Base-by-base conservation (phyloP, 176 grass and related monocot species). In the Juncus inflexus region DNA sequence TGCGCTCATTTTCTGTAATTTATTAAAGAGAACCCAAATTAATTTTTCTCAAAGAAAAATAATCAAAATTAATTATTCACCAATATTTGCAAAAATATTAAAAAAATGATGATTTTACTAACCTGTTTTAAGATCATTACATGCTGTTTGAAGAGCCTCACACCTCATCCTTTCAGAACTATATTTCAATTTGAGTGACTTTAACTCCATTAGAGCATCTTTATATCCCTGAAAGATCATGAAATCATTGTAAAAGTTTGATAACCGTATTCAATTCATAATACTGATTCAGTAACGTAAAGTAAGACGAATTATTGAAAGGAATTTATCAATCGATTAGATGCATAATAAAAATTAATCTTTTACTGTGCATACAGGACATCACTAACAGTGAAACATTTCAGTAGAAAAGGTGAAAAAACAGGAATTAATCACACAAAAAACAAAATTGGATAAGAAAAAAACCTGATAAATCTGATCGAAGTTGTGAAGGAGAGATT, bases 1-100 rank as follows among this genome's bases (percentile, higher is more conserved):
- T 72, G 6, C 81, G 56, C 37, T 87, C 91, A 76, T 87, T 95
- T 60, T 95, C 84, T 95, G 84, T 58, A 79, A 50, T 73, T 49
- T 6, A 67, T 6, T 40, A 52, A 57, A 58, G 51, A 35, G 6
- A 42, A 57, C 2, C 52, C 52, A 51, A 68, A 9, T 39, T 55
- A 35, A 9, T 38, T 12, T 69, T 56, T 69, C 38, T 10, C 49
- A 52, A 10, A 67, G 12, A 50, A 16, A 69, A 69, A 55, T 4
- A 35, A 55, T 54, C 36, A 3, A 5, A 66, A 66, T 37, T 52
- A 15, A 39, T 7, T 14, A 11, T 42, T 47, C 9, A 47, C 53
- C 42, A 12, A 45, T 35, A 14, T 6, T 67, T 43, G 4, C 3
- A 52, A 71, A 72, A 59, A 58, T 40, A n/a, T 67, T 43, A 7